Evolutionary conservation across 345 rosid species (phyloP).

Genomic region (Acer campestre): DNA sequence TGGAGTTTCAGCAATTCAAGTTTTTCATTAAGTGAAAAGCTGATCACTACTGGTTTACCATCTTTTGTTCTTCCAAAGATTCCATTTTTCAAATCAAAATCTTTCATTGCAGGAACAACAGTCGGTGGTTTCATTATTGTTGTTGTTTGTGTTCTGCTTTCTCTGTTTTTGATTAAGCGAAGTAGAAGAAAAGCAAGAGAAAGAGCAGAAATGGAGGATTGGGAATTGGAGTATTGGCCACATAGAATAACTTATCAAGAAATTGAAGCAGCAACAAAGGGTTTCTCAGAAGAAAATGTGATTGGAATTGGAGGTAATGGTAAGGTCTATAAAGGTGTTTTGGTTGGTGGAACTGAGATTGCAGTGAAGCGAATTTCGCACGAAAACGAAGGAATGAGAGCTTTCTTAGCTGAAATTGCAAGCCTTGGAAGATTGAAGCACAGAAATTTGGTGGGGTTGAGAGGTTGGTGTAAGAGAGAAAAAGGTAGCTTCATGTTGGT

Average conservation of each 20-base stretch:
- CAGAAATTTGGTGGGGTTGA: slow-evolving; percentile 58
- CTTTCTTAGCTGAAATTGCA: slow-evolving; percentile 70
- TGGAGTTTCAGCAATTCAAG: slow-evolving; percentile 77
- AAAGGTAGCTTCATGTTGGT: slow-evolving; percentile 68
- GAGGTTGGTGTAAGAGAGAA: slow-evolving; percentile 88
- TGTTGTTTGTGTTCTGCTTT: slow-evolving; percentile 28
- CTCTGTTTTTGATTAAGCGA: slow-evolving; percentile 44
- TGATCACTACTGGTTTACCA: slow-evolving; percentile 69
- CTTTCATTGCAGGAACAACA: slow-evolving; percentile 54
- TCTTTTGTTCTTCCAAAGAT: slow-evolving; percentile 59
- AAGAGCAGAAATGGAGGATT: slow-evolving; percentile 70
- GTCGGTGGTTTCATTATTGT: slow-evolving; percentile 39
- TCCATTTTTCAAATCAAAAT: slow-evolving; percentile 37
- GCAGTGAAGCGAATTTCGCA: slow-evolving; percentile 75
- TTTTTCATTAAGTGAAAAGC: slow-evolving; percentile 51
- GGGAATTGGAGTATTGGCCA: slow-evolving; percentile 96
- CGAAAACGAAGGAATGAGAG: slow-evolving; percentile 70
- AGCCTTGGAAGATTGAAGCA: slow-evolving; percentile 78
- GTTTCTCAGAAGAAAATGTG: slow-evolving; percentile 65
- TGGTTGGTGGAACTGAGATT: slow-evolving; percentile 57
- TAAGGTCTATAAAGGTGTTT: slow-evolving; percentile 73
- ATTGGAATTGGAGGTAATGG: slow-evolving; percentile 82
- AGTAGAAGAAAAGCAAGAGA: slow-evolving; percentile 46
- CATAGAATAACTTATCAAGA: slow-evolving; percentile 60
- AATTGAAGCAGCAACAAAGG: slow-evolving; percentile 58